These are phyloP conservation scores for Talaromyces stipitatus DNA, from an alignment of 495 filamentous ascomycete species.

Conservation along the genomic window DNA sequence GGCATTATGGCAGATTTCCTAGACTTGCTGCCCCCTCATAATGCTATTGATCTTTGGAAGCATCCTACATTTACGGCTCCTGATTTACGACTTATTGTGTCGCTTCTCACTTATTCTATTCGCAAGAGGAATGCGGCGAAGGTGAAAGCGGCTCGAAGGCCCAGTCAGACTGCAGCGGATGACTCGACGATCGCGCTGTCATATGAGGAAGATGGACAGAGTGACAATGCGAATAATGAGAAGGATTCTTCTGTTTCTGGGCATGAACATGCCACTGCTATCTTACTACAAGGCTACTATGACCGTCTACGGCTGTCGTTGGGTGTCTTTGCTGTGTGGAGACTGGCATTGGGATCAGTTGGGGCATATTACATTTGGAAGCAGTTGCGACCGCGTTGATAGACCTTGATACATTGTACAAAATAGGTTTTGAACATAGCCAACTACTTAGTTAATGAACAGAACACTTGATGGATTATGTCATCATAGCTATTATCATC, in stretches of 20 bases:
- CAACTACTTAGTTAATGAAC: background rate
- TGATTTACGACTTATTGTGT: slow-evolving; percentile 54
- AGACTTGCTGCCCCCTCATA: slow-evolving; percentile 59
- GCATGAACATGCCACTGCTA: slow-evolving; percentile 42
- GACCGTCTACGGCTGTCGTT: slow-evolving; percentile 53
- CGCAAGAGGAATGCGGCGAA: slow-evolving; percentile 45
- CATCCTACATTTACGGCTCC: slow-evolving; percentile 67
- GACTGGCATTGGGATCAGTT: slow-evolving; percentile 25
- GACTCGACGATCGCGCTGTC: slow-evolving; percentile 33
- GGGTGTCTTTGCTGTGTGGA: slow-evolving; percentile 38
- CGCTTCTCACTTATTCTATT: slow-evolving; percentile 52
- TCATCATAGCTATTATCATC: background rate
- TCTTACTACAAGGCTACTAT: slow-evolving; percentile 66
- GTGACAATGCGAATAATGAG: background rate
- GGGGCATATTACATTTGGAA: slow-evolving; percentile 26
- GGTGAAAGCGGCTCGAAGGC: slow-evolving; percentile 29
- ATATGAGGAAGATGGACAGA: slow-evolving; percentile 10
- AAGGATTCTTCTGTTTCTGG: background rate
- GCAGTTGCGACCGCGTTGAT: slow-evolving; percentile 15
- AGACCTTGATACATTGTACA: background rate
- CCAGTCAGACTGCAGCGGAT: slow-evolving; percentile 35
- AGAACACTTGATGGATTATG: background rate
- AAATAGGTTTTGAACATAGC: background rate
- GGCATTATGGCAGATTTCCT: slow-evolving; percentile 67
- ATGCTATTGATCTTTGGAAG: slow-evolving; percentile 54